These are phyloP conservation scores for Apophysomyces trapeziformis DNA, from an alignment of 371 early-diverging fungal genomes.

Conservation along the genomic window DNA sequence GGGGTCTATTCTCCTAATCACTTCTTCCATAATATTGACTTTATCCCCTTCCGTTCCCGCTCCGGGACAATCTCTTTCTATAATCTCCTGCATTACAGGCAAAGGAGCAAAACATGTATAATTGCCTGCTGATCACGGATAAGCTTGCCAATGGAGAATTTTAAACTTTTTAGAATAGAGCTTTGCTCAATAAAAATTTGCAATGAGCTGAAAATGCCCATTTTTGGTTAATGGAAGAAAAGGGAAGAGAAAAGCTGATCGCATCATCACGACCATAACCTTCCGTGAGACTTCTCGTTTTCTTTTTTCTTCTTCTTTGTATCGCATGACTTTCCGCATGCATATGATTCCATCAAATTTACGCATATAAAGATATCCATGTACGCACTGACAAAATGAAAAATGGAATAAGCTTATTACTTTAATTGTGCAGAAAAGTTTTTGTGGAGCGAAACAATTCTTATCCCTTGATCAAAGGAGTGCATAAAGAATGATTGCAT, in stretches of 20 bases:
- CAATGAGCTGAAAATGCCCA: not conserved
- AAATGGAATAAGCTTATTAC: no score
- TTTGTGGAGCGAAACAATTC: not conserved
- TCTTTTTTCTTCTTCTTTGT: not conserved
- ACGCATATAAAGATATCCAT: not conserved
- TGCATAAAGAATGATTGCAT: not conserved
- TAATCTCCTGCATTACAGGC: not conserved
- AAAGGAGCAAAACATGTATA: constrained; percentile 5
- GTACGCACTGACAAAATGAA: not conserved
- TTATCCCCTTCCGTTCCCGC: constrained; percentile 12
- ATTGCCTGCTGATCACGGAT: not conserved
- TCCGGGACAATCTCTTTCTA: not conserved
- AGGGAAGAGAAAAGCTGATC: no score
- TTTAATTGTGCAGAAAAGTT: no score
- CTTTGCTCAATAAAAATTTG: not conserved
- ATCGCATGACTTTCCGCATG: no score
- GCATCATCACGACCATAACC: not conserved
- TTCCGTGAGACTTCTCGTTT: no score
- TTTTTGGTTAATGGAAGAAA: not conserved
- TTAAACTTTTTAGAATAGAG: not conserved
- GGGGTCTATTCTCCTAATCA: not conserved
- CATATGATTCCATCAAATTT: not conserved
- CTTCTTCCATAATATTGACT: not conserved
- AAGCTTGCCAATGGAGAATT: not conserved
- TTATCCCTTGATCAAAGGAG: not conserved